Conservation (phyloP, 305 asterid genomes). For the Salvia sclarea region DNA sequence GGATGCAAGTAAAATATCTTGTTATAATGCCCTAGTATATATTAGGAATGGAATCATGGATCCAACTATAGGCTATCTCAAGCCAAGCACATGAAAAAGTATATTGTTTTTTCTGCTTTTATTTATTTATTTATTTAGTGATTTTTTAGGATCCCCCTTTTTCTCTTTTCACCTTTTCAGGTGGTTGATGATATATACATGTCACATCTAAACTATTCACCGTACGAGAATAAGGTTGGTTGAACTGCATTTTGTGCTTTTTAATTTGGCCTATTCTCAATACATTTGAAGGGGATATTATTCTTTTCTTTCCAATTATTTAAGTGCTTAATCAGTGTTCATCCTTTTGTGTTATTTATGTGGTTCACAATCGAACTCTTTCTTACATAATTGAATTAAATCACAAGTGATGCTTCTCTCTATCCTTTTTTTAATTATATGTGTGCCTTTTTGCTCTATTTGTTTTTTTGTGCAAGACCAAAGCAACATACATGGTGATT, state of each 20-base stretch:
- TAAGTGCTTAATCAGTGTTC: constrained; percentile 20
- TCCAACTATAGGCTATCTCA: no score
- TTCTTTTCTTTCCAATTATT: background rate
- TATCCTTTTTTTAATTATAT: background rate
- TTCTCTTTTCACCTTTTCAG: constrained; percentile 12
- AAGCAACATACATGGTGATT: background rate
- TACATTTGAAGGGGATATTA: background rate
- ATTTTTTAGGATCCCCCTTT: background rate
- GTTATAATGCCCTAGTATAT: background rate
- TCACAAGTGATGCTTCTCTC: constrained; percentile 3
- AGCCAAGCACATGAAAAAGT: constrained; percentile 4
- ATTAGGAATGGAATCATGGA: no score
- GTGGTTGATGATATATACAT: constrained; percentile 18
- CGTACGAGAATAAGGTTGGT: constrained; percentile 29
- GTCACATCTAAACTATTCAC: constrained; percentile 31
- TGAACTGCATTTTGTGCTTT: constrained; percentile 19
- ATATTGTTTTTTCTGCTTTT: background rate
- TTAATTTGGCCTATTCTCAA: background rate
- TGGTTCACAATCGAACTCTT: constrained; percentile 19
- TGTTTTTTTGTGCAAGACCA: constrained; percentile 17
- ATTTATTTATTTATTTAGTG: background rate
- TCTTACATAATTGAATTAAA: background rate
- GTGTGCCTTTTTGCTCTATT: constrained; percentile 4
- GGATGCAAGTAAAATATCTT: background rate
- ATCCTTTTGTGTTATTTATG: constrained; percentile 8